Evolutionary conservation across 2,329 filamentous ascomycete genomes (phyloP), one percentile per base, ranked within the genome.

Genomic region (Penicillium hesseltinei): DNA sequence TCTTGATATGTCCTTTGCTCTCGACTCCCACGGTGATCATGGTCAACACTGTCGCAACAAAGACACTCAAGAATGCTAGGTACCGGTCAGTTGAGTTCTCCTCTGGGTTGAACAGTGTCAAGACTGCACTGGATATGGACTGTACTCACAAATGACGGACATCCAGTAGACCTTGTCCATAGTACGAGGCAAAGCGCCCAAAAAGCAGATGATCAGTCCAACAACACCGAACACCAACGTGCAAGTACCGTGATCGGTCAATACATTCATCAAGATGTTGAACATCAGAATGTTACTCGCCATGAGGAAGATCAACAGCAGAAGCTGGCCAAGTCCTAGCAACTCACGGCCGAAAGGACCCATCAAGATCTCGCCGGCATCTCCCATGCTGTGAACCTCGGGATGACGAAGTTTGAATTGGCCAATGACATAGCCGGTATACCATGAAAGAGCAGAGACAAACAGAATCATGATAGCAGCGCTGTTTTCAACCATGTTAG

Each of bases 221-320:
- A 86, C 75, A n/a, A 85, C 76, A 11, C 80, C 82, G 74, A 84
- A 89, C 2, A 84, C 76, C 51, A 89, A 82, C 4, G 84, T 86
- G 72, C 86, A 90, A 1, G 81, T 79, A 0, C 79, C 82, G 58
- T 88, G 81, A 4, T 83, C 72, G 7, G 85, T 86, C 43, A 90
- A 76, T 47, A 81, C 84, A 64, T 85, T 85, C 71, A 89, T 82
- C 66, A 87, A 84, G 64, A 90, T 87, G 31, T 82, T 82, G 60
- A 89, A 89, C 0, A 86, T 88, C 57, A 90, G 75, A 54, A 88
- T 81, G 72, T 91, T 88, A n/a, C 86, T 88, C 27, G 82, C 86
- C 72, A 88, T 85, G 58, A 88, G 82, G 75, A 90, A 88, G 57
- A 88, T 77, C 38, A 90, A 75, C 68, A 89, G 83, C 17, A 89